Evolutionary conservation across 257 asterid species (phyloP).

Genomic region (Leonotis leonurus): DNA sequence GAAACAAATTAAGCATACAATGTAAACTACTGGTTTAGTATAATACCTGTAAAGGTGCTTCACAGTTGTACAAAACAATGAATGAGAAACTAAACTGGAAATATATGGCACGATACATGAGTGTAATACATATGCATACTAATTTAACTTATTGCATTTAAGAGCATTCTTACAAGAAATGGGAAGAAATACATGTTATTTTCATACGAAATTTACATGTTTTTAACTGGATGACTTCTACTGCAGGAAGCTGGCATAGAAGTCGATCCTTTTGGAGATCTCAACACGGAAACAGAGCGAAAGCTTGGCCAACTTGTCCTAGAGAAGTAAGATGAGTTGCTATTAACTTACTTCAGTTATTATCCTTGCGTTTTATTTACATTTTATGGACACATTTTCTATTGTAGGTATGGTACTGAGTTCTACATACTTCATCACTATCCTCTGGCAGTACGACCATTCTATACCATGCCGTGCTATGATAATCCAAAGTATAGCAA

Average conservation of each 20-base stretch:
- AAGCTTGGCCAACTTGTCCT: conserved; percentile 78
- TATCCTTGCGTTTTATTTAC: not conserved
- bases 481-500: conserved; percentile 61
- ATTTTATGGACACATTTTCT: not conserved
- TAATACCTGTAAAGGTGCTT: not conserved
- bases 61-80: not conserved
- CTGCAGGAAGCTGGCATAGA: conserved; percentile 79
- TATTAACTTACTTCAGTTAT: not conserved
- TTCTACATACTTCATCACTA: conserved; percentile 91
- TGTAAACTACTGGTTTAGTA: not conserved
- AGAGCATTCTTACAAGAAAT: not conserved
- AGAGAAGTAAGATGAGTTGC: conserved; percentile 47
- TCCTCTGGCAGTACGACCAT: conserved; percentile 77
- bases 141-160: not conserved
- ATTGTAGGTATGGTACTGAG: conserved; percentile 71
- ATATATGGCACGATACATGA: not conserved
- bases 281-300: conserved; percentile 79
- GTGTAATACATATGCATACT: not conserved
- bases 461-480: conserved; percentile 81
- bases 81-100: not conserved
- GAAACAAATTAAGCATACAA: not conserved
- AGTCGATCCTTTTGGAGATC: conserved; percentile 83
- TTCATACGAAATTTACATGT: not conserved
- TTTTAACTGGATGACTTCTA: not conserved
- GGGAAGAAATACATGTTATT: no score